These are phyloP conservation scores for Mortierella sp. DNA, from an alignment of 371 early-diverging fungal genomes.

Conservation along the genomic window DNA sequence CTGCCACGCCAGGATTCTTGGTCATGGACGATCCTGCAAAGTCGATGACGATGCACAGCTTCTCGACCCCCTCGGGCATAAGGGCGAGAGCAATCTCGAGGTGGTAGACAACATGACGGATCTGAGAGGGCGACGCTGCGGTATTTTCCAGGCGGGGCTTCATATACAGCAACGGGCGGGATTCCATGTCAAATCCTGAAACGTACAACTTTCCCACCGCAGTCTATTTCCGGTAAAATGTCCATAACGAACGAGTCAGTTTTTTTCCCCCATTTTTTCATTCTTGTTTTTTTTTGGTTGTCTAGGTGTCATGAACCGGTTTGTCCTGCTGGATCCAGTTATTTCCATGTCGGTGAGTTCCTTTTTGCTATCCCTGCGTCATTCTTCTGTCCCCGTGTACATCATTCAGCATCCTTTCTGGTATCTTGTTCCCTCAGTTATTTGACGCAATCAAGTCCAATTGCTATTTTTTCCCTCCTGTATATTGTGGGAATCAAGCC, in stretches of 20 bases:
- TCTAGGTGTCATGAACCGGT: not conserved
- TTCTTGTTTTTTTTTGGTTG: not conserved
- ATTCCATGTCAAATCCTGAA: constrained; percentile 81
- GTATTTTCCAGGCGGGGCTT: constrained; percentile 85
- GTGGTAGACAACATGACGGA: constrained; percentile 83
- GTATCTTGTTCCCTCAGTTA: not conserved
- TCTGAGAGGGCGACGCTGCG: constrained; percentile 80
- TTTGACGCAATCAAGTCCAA: not conserved
- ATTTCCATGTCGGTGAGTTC: not conserved
- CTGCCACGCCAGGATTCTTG: constrained; percentile 78
- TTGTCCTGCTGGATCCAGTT: not conserved
- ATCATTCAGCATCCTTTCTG: not conserved
- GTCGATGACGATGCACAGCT: constrained; percentile 84
- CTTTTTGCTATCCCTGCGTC: not conserved
- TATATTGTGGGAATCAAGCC: not conserved
- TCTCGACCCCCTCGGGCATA: constrained; percentile 83
- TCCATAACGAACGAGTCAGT: not conserved
- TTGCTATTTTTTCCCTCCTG: not conserved
- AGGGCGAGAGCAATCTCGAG: constrained; percentile 84
- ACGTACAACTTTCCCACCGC: constrained; percentile 86
- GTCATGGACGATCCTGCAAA: constrained; percentile 78
- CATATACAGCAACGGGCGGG: constrained; percentile 82
- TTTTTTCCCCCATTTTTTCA: not conserved
- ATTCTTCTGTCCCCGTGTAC: not conserved
- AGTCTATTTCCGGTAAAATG: constrained; percentile 58